Evolutionary conservation across 441 rosid species (phyloP).

Genomic region (Corymbia citriodora): DNA sequence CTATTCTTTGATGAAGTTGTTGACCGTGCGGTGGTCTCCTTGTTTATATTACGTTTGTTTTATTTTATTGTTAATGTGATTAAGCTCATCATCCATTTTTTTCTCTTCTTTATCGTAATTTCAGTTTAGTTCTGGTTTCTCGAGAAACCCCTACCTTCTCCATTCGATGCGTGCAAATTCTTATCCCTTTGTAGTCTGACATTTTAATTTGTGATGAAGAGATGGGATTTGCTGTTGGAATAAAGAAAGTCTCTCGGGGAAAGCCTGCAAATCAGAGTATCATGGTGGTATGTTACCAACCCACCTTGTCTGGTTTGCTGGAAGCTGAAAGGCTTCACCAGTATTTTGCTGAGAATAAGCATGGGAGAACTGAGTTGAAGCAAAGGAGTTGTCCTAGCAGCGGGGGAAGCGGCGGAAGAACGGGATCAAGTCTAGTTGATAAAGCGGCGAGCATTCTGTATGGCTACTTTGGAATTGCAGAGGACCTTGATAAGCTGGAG

Average conservation of each 20-base stretch:
- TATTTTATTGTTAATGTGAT: neutral
- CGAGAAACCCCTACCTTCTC: neutral
- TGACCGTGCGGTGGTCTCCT: neutral
- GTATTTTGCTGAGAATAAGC: conserved; percentile 32
- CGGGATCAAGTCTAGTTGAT: conserved; percentile 1
- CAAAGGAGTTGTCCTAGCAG: conserved; percentile 10
- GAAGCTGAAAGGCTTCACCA: conserved; percentile 47
- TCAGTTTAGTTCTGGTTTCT: neutral
- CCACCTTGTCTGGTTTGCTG: conserved; percentile 51
- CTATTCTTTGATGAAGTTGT: neutral
- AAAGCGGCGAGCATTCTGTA: conserved; percentile 32
- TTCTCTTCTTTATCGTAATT: neutral
- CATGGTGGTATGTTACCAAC: conserved; percentile 43
- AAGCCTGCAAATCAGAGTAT: conserved; percentile 59
- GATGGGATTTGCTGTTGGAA: conserved; percentile 41
- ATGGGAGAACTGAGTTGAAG: conserved; percentile 40
- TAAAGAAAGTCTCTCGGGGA: conserved; percentile 46
- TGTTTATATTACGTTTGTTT: neutral
- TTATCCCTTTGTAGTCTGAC: neutral
- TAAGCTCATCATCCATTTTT: neutral
- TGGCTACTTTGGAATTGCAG: conserved; percentile 55
- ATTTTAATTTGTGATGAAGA: conserved; percentile 20
- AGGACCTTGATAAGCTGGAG: conserved; percentile 59
- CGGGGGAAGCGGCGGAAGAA: conserved; percentile 3
- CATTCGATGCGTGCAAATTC: neutral